Percentiles rank a stretch among this genome's conserved stretches.
Evolutionary conservation across 306 rosid genomes (phyloP).

Genomic region (Cicer yamashitae): DNA sequence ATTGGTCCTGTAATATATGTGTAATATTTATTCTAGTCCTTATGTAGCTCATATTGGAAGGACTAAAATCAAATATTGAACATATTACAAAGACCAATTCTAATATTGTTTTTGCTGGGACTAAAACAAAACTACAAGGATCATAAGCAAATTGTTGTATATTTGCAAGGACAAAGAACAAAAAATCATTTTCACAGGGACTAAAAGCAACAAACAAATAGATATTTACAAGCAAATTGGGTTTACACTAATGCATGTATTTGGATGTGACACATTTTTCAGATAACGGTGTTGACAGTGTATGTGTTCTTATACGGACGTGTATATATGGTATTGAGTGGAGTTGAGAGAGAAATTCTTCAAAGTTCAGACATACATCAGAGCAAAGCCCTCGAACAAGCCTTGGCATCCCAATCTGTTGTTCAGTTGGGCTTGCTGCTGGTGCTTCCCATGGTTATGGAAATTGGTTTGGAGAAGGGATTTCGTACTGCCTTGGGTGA

Average conservation of each 20-base stretch:
- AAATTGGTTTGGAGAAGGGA: conserved; percentile 97
- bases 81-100: too few species aligned
- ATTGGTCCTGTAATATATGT: too few species aligned
- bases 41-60: too few species aligned
- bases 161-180: too few species aligned
- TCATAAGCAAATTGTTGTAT: too few species aligned
- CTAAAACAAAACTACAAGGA: too few species aligned
- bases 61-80: too few species aligned
- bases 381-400: conserved; percentile 83
- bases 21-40: too few species aligned
- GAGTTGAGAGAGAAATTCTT: conserved; percentile 81
- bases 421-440: conserved; percentile 85
- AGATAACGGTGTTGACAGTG: conserved; percentile 86
- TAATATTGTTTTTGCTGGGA: too few species aligned
- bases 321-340: conserved; percentile 93
- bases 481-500: conserved; percentile 94
- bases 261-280: conserved; percentile 47
- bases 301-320: conserved; percentile 91
- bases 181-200: too few species aligned
- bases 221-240: not conserved
- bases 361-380: conserved; percentile 62
- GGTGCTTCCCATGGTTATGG: conserved; percentile 96
- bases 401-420: conserved; percentile 89
- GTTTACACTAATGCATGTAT: conserved; percentile 25
- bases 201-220: too few species aligned